Conservation (phyloP, 2,329 filamentous ascomycete species). For the Hypoxylon rubiginosum region DNA sequence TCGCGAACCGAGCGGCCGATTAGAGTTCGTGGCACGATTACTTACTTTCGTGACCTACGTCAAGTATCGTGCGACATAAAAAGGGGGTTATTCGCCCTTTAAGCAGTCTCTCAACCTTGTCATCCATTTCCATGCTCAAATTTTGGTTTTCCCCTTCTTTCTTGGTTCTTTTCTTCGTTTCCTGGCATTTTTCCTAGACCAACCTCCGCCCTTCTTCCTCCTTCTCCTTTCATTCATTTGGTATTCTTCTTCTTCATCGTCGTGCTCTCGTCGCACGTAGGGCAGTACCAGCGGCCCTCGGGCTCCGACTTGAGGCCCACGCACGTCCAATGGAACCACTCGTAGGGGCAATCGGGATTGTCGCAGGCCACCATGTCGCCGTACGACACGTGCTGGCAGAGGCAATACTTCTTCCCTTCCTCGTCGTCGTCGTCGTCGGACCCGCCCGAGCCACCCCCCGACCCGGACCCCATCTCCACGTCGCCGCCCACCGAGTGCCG, state of each 20-base stretch:
- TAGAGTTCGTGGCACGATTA: neutral
- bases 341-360: slow-evolving; percentile 82
- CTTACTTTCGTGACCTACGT: neutral
- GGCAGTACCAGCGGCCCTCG: slow-evolving; percentile 77
- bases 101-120: neutral
- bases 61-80: neutral
- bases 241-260: slow-evolving; percentile 62
- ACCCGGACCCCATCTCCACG: slow-evolving; percentile 55
- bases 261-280: slow-evolving; percentile 69
- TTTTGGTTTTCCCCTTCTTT: neutral
- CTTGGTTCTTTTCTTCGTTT: slow-evolving; percentile 1
- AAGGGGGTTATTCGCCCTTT: neutral
- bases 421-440: slow-evolving; percentile 79
- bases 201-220: too few relatives aligned
- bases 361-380: slow-evolving; percentile 93
- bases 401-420: slow-evolving; percentile 85
- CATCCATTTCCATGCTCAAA: neutral
- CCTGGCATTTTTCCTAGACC: too few relatives aligned
- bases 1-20: neutral
- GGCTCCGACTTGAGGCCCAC: slow-evolving; percentile 77
- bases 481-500: slow-evolving; percentile 40
- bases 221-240: slow-evolving; percentile 47
- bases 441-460: slow-evolving; percentile 42
- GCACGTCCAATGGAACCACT: slow-evolving; percentile 90
- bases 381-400: slow-evolving; percentile 85